Evolutionary conservation across 1,284 basidiomycete genomes (phyloP).

Genomic region (Microbotryum lychnidis-dioicae): DNA sequence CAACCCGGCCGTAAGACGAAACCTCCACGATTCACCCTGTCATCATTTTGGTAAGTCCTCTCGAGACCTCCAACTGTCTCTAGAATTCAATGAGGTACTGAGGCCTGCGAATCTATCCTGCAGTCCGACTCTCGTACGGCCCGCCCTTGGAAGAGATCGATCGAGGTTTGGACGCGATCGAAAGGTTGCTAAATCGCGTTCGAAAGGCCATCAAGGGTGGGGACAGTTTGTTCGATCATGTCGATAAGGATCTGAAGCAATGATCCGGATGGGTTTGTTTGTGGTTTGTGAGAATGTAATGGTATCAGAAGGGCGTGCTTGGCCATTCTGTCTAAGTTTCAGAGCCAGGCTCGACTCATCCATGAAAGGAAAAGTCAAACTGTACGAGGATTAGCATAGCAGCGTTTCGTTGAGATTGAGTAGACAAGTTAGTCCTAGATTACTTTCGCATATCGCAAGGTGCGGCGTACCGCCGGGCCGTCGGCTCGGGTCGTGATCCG

Average conservation of each 20-base stretch:
- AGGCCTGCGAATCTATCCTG: too few relatives aligned
- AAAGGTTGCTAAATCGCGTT: conserved; percentile 62
- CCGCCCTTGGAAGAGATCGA: conserved; percentile 75
- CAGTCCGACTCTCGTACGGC: conserved; percentile 63
- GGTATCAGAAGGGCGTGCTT: background rate
- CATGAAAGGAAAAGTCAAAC: too few relatives aligned
- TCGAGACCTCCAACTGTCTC: too few relatives aligned
- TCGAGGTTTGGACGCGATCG: conserved; percentile 78
- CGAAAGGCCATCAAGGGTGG: conserved; percentile 45
- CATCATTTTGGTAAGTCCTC: conserved; percentile 56
- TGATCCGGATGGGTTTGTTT: background rate
- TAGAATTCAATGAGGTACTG: too few relatives aligned
- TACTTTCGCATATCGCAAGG: too few relatives aligned
- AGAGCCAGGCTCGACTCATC: too few relatives aligned
- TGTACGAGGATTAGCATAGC: too few relatives aligned
- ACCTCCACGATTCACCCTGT: conserved; percentile 84
- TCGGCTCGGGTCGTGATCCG: too few relatives aligned
- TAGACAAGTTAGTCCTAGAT: too few relatives aligned
- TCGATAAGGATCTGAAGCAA: conserved; percentile 19
- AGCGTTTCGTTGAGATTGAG: too few relatives aligned
- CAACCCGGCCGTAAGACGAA: conserved; percentile 53
- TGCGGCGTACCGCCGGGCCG: too few relatives aligned
- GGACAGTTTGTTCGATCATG: conserved; percentile 15
- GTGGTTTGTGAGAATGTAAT: background rate
- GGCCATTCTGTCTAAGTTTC: too few relatives aligned